Conservation (phyloP, 2,329 filamentous ascomycete species). For the Aspergillus candidus region DNA sequence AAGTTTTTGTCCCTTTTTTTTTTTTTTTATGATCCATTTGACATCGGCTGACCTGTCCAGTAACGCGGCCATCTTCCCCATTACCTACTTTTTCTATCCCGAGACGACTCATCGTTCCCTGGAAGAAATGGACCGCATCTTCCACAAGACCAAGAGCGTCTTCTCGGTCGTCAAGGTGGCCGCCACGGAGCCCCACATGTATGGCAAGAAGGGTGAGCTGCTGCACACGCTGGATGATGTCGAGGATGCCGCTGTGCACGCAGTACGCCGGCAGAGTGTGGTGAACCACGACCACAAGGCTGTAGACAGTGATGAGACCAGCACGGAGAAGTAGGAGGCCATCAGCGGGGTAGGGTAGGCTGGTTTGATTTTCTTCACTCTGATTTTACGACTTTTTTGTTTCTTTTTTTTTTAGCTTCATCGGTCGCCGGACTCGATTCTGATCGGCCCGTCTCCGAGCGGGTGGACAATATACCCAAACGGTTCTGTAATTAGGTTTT, state of each 20-base stretch:
- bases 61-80: conserved; percentile 51
- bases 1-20: conserved; percentile 15
- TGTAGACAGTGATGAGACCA: conserved; percentile 14
- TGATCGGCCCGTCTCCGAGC: too few relatives aligned
- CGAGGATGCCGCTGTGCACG: conserved; percentile 36
- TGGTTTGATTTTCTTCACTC: too few relatives aligned
- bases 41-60: conserved; percentile 20
- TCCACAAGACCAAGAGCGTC: conserved; percentile 48
- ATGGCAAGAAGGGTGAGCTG: conserved; percentile 53
- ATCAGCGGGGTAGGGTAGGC: background rate
- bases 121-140: conserved; percentile 66
- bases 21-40: too few relatives aligned
- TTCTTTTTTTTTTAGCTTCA: too few relatives aligned
- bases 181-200: conserved; percentile 48
- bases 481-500: too few relatives aligned
- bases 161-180: conserved; percentile 48
- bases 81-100: conserved; percentile 57
- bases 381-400: too few relatives aligned
- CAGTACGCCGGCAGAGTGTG: conserved; percentile 28
- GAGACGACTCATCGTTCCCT: conserved; percentile 55
- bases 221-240: conserved; percentile 48
- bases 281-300: conserved; percentile 16
- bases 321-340: conserved; percentile 9
- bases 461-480: too few relatives aligned
- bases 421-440: too few relatives aligned